Conservation (phyloP, 345 rosid species). For the Eucalyptus brandiana region DNA sequence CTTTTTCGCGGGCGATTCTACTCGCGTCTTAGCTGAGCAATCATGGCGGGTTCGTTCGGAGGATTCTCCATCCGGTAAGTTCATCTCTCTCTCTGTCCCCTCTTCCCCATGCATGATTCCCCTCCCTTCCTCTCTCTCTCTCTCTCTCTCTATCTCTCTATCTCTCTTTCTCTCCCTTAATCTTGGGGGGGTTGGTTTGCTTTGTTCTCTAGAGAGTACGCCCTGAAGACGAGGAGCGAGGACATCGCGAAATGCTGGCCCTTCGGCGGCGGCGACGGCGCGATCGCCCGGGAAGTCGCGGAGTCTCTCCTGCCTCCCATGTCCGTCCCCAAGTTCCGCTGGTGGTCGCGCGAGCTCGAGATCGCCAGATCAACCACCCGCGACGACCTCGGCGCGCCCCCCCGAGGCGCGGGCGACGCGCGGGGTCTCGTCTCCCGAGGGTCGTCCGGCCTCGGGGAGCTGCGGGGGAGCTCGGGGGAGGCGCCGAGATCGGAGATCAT, state of each 20-base stretch:
- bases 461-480: not conserved
- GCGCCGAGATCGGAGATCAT: not conserved
- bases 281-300: not conserved
- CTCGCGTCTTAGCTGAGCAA: too few species aligned
- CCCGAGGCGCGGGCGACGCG: not conserved
- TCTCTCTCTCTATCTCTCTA: not conserved
- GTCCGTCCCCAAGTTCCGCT: conserved; percentile 40
- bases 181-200: not conserved
- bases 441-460: not conserved
- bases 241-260: conserved; percentile 56
- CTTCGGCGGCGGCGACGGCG: conserved; percentile 1
- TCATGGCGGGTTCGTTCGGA: conserved; percentile 29
- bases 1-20: not conserved
- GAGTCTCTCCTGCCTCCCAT: conserved; percentile 44
- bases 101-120: not conserved
- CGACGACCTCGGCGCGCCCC: not conserved
- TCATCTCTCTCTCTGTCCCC: not conserved
- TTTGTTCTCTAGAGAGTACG: conserved; percentile 25
- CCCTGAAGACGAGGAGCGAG: conserved; percentile 26
- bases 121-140: not conserved
- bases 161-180: not conserved
- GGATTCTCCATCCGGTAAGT: conserved; percentile 60
- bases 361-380: not conserved
- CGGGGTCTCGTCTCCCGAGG: not conserved
- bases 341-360: conserved; percentile 61